A percentile compares a stretch with the other conserved stretches of the same genome.
Conservation (phyloP, 345 rosid genomes). For the Conringia planisiliqua region DNA sequence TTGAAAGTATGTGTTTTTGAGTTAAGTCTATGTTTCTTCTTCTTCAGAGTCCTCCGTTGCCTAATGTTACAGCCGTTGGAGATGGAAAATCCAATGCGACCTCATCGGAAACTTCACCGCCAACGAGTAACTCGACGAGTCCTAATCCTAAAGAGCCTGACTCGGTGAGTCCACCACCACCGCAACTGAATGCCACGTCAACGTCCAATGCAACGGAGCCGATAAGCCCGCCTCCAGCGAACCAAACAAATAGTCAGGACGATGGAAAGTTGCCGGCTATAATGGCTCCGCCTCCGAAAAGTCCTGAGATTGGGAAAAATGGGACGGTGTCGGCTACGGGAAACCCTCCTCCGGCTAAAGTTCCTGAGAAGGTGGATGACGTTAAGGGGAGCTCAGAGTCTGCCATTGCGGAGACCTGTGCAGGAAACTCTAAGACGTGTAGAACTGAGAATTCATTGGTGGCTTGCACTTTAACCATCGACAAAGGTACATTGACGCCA, state of each 20-base stretch:
- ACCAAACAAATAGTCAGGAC: conserved; percentile 11
- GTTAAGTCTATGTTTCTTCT: conserved; percentile 16
- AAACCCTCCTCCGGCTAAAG: conserved; percentile 8
- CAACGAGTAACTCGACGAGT: conserved; percentile 21
- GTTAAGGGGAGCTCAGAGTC: conserved; percentile 32
- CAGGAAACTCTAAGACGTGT: conserved; percentile 43
- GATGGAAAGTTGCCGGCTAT: conserved; percentile 12
- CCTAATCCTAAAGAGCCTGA: conserved; percentile 28
- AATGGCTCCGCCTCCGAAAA: conserved; percentile 12
- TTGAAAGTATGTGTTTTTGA: conserved; percentile 14
- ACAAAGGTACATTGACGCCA: conserved; percentile 39
- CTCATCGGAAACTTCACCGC: conserved; percentile 17
- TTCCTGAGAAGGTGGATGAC: conserved; percentile 21
- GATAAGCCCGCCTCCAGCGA: conserved; percentile 33
- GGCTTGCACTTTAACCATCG: conserved; percentile 55
- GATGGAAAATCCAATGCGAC: conserved; percentile 24
- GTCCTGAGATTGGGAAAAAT: conserved; percentile 22
- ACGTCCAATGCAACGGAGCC: conserved; percentile 15
- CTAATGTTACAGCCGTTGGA: conserved; percentile 16
- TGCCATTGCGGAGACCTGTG: conserved; percentile 42
- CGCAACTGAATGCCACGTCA: conserved; percentile 18
- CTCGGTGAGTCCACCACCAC: conserved; percentile 28
- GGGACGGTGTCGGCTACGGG: background rate
- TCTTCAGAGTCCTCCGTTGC: conserved; percentile 44
- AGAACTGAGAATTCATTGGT: conserved; percentile 27